Percentiles rank a stretch among this genome's conserved stretches.
These are phyloP conservation scores for Mangifera indica DNA, from an alignment of 345 rosid genomes.

Conservation along the genomic window DNA sequence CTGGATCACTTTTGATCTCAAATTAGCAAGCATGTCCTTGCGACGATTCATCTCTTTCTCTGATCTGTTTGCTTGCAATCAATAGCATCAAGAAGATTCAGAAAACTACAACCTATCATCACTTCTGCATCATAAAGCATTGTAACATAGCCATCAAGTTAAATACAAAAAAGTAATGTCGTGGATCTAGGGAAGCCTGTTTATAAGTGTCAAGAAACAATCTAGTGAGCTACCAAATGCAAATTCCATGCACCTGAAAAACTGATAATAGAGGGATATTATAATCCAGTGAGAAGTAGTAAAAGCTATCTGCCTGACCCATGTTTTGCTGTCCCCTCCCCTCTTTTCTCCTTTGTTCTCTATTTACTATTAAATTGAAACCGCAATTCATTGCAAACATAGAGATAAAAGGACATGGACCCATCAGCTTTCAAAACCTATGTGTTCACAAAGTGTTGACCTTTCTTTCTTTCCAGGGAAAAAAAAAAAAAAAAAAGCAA, in stretches of 20 bases:
- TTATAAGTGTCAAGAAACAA: neutral
- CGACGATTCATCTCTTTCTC: slow-evolving; percentile 97
- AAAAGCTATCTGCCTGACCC: no score
- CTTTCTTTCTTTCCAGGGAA: neutral
- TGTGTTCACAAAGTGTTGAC: neutral
- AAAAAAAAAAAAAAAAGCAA: neutral
- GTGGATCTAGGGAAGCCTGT: neutral
- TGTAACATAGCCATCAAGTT: neutral
- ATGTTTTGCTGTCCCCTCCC: no score
- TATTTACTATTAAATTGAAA: neutral
- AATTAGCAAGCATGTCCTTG: slow-evolving; percentile 73
- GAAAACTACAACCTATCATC: neutral
- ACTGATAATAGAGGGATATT: no score
- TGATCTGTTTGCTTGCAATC: slow-evolving; percentile 44
- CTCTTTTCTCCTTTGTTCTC: neutral
- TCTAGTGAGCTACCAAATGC: neutral
- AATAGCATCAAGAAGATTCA: neutral
- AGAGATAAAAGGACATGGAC: neutral
- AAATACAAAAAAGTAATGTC: neutral
- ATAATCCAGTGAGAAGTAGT: no score
- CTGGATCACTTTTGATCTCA: slow-evolving; percentile 73
- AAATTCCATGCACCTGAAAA: neutral
- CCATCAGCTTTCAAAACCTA: neutral
- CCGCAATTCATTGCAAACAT: neutral
- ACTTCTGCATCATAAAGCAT: neutral